These are phyloP conservation scores for Rhodotorula diobovata DNA, from an alignment of 768 basidiomycete species.

Conservation along the genomic window DNA sequence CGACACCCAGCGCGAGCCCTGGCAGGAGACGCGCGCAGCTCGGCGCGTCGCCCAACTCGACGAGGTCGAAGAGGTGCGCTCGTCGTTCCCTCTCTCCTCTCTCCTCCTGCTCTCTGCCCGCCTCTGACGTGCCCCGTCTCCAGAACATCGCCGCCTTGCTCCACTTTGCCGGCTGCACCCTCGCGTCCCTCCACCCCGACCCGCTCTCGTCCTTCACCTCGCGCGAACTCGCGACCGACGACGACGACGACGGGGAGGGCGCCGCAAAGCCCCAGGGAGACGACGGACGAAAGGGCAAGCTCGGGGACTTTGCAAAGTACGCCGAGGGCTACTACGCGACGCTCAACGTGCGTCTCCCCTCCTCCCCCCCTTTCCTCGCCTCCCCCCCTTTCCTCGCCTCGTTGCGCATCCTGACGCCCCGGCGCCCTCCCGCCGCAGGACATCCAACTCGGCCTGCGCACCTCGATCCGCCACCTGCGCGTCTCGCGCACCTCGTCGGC, in stretches of 20 bases:
- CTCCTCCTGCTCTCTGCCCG: neutral
- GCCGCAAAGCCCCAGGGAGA: neutral
- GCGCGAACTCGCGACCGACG: constrained; percentile 20
- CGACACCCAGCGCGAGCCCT: neutral
- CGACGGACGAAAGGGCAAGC: constrained; percentile 9
- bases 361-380: neutral
- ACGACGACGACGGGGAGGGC: neutral
- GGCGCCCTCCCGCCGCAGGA: constrained; percentile 21
- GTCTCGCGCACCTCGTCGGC: constrained; percentile 17
- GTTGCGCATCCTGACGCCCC: too few species aligned
- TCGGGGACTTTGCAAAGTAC: constrained; percentile 22
- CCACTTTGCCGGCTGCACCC: constrained; percentile 36
- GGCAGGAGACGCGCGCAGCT: constrained; percentile 22
- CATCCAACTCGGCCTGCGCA: constrained; percentile 32
- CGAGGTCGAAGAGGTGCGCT: constrained; percentile 36
- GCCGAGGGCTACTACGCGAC: constrained; percentile 35
- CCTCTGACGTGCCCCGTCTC: too few species aligned
- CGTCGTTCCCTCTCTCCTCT: neutral
- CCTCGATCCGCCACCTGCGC: constrained; percentile 37
- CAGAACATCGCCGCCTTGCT: constrained; percentile 33
- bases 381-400: neutral
- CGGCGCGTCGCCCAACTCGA: constrained; percentile 31
- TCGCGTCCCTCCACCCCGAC: constrained; percentile 34
- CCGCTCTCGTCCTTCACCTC: constrained; percentile 30
- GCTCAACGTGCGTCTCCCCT: constrained; percentile 25